Conservation (phyloP, 352 stramenopile species). For the Phytophthora ohioensis region DNA sequence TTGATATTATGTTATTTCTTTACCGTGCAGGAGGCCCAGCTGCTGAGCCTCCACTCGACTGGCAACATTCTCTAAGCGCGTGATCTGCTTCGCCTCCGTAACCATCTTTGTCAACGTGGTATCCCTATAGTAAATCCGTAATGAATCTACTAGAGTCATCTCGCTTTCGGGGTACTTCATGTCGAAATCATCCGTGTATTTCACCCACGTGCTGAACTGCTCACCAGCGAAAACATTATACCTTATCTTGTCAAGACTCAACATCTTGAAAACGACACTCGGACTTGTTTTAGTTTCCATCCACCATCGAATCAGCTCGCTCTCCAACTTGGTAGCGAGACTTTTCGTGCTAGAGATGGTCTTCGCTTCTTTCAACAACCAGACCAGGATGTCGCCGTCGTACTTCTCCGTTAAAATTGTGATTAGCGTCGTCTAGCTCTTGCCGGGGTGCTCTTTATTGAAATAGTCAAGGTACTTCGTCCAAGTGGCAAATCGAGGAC, state of each 20-base stretch:
- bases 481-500: slow-evolving; percentile 13
- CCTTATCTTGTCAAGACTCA: slow-evolving; percentile 1
- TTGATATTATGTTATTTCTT: too few species aligned
- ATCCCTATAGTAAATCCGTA: background rate
- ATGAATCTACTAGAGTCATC: slow-evolving; percentile 2
- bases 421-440: slow-evolving; percentile 6
- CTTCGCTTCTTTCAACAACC: slow-evolving; percentile 18
- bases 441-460: slow-evolving; percentile 6
- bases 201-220: slow-evolving; percentile 5
- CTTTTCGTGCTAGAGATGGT: slow-evolving; percentile 8
- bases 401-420: background rate
- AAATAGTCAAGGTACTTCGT: slow-evolving; percentile 25
- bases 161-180: slow-evolving; percentile 6
- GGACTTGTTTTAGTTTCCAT: background rate
- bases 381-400: background rate
- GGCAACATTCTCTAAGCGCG: too few species aligned
- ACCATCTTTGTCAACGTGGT: slow-evolving; percentile 12
- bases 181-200: slow-evolving; percentile 17
- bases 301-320: slow-evolving; percentile 11
- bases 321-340: slow-evolving; percentile 6
- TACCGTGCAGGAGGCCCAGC: too few species aligned
- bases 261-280: background rate
- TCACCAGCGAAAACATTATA: too few species aligned
- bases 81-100: background rate
- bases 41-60: too few species aligned